Conservation (phyloP, 73 alveolate genomes). For the Paramecium bursaria region DNA sequence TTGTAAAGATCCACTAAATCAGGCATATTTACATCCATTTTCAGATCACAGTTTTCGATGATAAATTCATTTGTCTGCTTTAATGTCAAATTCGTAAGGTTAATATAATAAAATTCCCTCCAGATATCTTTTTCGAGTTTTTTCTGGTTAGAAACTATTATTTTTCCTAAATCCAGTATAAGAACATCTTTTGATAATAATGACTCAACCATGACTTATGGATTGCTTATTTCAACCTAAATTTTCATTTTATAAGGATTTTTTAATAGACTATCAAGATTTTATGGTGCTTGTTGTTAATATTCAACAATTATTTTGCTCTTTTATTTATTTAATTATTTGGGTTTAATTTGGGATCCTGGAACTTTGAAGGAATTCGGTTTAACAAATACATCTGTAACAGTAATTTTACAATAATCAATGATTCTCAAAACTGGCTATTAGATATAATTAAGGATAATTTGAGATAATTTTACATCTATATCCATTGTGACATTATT, state of each 20-base stretch:
- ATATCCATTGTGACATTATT: background rate
- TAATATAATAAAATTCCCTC: background rate
- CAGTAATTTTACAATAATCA: conserved; percentile 3
- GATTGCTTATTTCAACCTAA: conserved; percentile 15
- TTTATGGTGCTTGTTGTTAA: background rate
- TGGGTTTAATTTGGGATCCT: background rate
- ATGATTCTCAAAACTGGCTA: conserved; percentile 21
- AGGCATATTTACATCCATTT: background rate
- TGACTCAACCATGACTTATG: conserved; percentile 1
- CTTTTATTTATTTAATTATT: background rate
- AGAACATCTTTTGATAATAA: background rate
- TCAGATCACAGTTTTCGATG: conserved; percentile 1
- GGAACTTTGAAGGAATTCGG: conserved; percentile 23
- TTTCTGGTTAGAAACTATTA: conserved; percentile 6
- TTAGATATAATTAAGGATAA: conserved; percentile 18
- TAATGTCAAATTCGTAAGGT: no score
- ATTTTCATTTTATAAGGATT: conserved; percentile 33
- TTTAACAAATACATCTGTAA: background rate
- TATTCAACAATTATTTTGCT: background rate
- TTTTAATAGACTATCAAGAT: background rate
- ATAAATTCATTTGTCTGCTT: no score
- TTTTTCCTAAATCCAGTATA: conserved; percentile 15
- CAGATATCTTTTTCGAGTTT: background rate
- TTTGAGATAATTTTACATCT: conserved; percentile 13
- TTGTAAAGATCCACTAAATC: conserved; percentile 12